These are phyloP conservation scores for Hippophae rhamnoides DNA, from an alignment of 306 rosid genomes.

Conservation along the genomic window DNA sequence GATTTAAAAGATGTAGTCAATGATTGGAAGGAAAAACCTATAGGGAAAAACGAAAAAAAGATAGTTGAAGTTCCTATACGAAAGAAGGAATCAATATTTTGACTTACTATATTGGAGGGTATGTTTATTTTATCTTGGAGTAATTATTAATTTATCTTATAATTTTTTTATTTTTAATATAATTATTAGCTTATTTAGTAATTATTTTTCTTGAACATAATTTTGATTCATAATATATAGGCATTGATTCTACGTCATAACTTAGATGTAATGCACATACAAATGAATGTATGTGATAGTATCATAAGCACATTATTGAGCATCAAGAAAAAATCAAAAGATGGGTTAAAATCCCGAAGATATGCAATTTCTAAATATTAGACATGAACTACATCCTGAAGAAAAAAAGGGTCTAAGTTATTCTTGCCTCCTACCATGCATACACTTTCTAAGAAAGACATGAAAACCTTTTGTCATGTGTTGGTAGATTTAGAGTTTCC, in stretches of 20 bases:
- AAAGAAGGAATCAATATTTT: no score
- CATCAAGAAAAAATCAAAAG: neutral
- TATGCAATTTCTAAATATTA: neutral
- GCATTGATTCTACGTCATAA: neutral
- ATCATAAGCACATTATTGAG: neutral
- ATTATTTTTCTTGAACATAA: no score
- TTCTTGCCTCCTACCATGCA: neutral
- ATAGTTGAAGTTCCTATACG: neutral
- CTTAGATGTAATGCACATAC: neutral
- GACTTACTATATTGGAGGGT: neutral
- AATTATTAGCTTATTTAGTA: no score
- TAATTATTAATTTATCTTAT: neutral
- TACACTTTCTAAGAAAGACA: neutral
- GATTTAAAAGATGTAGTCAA: neutral
- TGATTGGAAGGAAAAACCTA: neutral
- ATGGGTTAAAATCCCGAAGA: neutral
- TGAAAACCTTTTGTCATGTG: neutral
- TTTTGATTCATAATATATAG: no score
- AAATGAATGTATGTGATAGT: neutral
- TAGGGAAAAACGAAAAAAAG: neutral
- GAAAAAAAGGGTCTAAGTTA: neutral
- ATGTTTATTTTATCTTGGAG: neutral
- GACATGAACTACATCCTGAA: neutral
- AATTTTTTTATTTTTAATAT: neutral
- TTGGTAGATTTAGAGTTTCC: neutral